Evolutionary conservation across 1,284 basidiomycete species (phyloP).

Genomic region (Omphalotus olearius): DNA sequence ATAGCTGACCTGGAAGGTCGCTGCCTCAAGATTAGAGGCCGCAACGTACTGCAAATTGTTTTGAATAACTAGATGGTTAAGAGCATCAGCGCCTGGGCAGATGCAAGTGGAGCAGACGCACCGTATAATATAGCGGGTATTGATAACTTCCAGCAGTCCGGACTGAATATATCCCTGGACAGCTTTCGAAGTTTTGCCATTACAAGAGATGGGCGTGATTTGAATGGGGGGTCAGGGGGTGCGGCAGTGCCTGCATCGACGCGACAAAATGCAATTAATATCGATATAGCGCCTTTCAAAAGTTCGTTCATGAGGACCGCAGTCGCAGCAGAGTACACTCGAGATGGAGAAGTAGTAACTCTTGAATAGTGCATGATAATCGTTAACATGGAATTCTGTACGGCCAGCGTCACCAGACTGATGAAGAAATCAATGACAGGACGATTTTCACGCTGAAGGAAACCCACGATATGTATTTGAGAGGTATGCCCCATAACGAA

Average conservation of each 20-base stretch:
- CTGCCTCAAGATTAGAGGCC: constrained; percentile 87
- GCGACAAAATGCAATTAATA: constrained; percentile 51
- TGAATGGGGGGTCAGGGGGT: constrained; percentile 28
- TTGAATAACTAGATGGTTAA: constrained; percentile 64
- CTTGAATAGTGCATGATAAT: constrained; percentile 96
- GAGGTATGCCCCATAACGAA: constrained; percentile 61
- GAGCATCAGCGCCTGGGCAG: constrained; percentile 1
- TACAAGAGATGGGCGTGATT: constrained; percentile 16
- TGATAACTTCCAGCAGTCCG: constrained; percentile 94
- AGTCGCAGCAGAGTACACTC: constrained; percentile 84
- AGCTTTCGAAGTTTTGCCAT: constrained; percentile 40
- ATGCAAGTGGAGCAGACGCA: constrained; percentile 23
- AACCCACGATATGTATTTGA: constrained; percentile 81
- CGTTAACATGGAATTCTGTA: constrained; percentile 88
- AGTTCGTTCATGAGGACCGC: constrained; percentile 93
- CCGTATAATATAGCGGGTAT: constrained; percentile 92
- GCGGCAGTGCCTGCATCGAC: constrained; percentile 30
- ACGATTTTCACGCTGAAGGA: background rate
- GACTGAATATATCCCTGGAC: constrained; percentile 55
- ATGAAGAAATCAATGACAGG: constrained; percentile 4
- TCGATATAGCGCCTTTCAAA: constrained; percentile 85
- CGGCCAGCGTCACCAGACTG: constrained; percentile 88
- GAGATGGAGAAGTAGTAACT: constrained; percentile 72
- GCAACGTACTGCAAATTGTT: constrained; percentile 97
- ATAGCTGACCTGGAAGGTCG: constrained; percentile 94